A percentile compares a stretch with the other conserved stretches of the same genome.
These are phyloP conservation scores for Talaromyces thailandensis DNA, from an alignment of 495 filamentous ascomycete species.

Conservation along the genomic window DNA sequence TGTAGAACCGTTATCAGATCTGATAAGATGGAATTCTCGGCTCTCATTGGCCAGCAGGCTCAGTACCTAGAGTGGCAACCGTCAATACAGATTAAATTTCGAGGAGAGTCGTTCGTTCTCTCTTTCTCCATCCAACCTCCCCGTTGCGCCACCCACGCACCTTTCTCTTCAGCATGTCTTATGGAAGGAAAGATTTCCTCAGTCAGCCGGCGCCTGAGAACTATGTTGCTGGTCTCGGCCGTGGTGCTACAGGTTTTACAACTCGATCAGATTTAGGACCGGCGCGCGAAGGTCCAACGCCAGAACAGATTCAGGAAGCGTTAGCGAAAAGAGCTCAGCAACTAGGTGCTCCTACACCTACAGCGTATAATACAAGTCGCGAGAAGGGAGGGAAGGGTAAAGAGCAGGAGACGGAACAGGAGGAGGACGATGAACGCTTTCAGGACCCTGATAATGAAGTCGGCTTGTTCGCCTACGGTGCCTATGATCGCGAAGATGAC, in stretches of 20 bases:
- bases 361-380: conserved; percentile 66
- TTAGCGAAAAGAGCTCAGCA: conserved; percentile 84
- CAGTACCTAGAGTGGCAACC: too few relatives aligned
- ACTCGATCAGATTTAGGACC: conserved; percentile 95
- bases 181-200: conserved; percentile 80
- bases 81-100: not conserved
- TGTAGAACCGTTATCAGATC: not conserved
- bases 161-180: conserved; percentile 45
- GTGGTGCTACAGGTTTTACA: conserved; percentile 96
- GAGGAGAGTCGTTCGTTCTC: not conserved
- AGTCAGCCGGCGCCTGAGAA: conserved; percentile 90
- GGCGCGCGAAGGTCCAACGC: conserved; percentile 90
- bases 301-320: conserved; percentile 96
- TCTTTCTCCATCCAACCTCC: not conserved
- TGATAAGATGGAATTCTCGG: not conserved
- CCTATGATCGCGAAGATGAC: conserved; percentile 93
- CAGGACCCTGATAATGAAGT: conserved; percentile 97
- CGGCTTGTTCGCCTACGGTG: conserved; percentile 85
- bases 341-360: conserved; percentile 71
- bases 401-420: conserved; percentile 55
- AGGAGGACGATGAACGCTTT: conserved; percentile 78
- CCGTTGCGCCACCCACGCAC: not conserved
- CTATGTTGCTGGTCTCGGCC: conserved; percentile 95
- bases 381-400: conserved; percentile 54
- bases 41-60: not conserved